These are phyloP conservation scores for Lactarius hengduanensis DNA, from an alignment of 768 basidiomycete genomes.

Conservation along the genomic window DNA sequence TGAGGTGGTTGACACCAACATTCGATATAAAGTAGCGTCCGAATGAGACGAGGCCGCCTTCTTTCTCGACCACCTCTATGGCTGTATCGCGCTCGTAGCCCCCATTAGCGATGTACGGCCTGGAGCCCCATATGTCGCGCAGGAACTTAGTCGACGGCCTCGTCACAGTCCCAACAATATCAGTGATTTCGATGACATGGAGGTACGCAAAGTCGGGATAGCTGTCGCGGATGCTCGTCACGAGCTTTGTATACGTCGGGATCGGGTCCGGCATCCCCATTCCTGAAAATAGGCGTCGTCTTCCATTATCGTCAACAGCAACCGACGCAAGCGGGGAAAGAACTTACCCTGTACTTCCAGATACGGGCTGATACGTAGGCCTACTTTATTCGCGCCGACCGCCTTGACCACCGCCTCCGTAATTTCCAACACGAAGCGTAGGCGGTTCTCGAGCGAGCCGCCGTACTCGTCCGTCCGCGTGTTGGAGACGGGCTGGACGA, in stretches of 20 bases:
- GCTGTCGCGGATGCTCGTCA: slow-evolving; percentile 30
- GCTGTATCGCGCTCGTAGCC: slow-evolving; percentile 32
- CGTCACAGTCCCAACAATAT: not conserved
- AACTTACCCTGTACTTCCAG: not conserved
- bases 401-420: slow-evolving; percentile 38
- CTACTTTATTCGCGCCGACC: slow-evolving; percentile 40
- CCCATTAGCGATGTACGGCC: slow-evolving; percentile 30
- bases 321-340: not conserved
- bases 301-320: no score
- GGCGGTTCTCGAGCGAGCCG: slow-evolving; percentile 46
- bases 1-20: not conserved
- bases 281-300: not conserved
- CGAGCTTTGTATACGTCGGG: slow-evolving; percentile 34
- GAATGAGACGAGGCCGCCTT: slow-evolving; percentile 21
- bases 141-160: slow-evolving; percentile 29
- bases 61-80: slow-evolving; percentile 18
- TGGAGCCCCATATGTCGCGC: slow-evolving; percentile 30
- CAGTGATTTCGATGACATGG: slow-evolving; percentile 36
- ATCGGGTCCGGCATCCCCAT: slow-evolving; percentile 30
- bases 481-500: slow-evolving; percentile 39
- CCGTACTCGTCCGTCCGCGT: slow-evolving; percentile 47
- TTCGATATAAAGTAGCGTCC: slow-evolving; percentile 21
- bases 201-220: slow-evolving; percentile 28
- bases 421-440: slow-evolving; percentile 41
- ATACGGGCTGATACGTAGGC: slow-evolving; percentile 38